Evolutionary conservation across 129 eudicot genomes (phyloP).

Genomic region (Smallanthus sonchifolius): DNA sequence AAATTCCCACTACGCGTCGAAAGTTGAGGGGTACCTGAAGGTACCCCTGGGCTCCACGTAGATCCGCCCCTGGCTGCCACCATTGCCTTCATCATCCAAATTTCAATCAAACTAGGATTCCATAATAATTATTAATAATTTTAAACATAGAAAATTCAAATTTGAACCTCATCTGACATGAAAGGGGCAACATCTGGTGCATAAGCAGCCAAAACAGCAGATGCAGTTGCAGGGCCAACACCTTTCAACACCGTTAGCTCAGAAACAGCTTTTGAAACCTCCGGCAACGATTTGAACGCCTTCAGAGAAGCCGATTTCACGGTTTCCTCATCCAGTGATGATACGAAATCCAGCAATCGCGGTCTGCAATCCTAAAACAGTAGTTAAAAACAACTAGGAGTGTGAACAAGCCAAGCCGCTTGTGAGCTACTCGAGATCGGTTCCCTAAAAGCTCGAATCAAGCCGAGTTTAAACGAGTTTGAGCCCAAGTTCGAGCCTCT

Average conservation of each 20-base stretch:
- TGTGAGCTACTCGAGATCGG: too few relatives aligned
- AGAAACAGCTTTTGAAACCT: slow-evolving; percentile 51
- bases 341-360: slow-evolving; percentile 59
- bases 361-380: slow-evolving; percentile 35
- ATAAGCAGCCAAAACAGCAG: slow-evolving; percentile 84
- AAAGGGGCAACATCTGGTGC: slow-evolving; percentile 78
- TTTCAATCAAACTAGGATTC: neutral
- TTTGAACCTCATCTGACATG: slow-evolving; percentile 83
- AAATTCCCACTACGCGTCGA: too few relatives aligned
- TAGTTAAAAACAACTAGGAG: too few relatives aligned
- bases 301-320: slow-evolving; percentile 63
- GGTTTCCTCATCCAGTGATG: slow-evolving; percentile 52
- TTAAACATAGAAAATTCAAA: neutral
- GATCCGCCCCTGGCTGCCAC: too few relatives aligned
- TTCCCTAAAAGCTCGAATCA: too few relatives aligned
- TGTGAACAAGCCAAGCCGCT: too few relatives aligned
- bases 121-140: neutral
- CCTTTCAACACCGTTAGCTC: slow-evolving; percentile 78
- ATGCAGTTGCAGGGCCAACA: slow-evolving; percentile 92
- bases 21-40: too few relatives aligned
- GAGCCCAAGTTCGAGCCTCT: too few relatives aligned
- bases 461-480: too few relatives aligned
- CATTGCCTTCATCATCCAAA: slow-evolving; percentile 56
- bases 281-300: slow-evolving; percentile 62
- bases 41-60: too few relatives aligned